Base-by-base conservation (phyloP, 176 grass and related monocot species). In the Juncus inflexus region DNA sequence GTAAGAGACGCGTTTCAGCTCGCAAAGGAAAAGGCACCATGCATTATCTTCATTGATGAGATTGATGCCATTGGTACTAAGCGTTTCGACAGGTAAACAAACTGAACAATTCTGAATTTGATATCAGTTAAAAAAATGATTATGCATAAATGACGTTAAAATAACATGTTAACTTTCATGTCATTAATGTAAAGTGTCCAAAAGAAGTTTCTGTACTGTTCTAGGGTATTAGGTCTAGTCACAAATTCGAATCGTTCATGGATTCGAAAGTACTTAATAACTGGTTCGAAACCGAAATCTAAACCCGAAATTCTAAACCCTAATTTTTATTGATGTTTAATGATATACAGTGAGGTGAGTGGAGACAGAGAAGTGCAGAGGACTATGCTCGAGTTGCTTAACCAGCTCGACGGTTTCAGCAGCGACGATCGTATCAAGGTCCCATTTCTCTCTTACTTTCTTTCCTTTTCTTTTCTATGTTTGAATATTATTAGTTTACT, bases 51-150 rank as follows among this genome's bases (percentile, higher is more conserved):
- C 53, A 96, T 96, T 56, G 87, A 91, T 53, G 87, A 91, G 80
- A 90, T 96, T 60, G 91, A 96, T 91, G 91, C 87, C 37, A 91
- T 96, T 63, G 91, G 91, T 28, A 88, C 87, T 5, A 96, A 96
- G 55, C 74, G 84, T 49, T 96, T 91, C 78, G 87, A 88, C 70
- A 91, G 87, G 91, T 96, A 76, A 28, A 14, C 12, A 9, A 9
- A 11, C 35, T 14, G 62, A 42, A 61, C 6, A 7, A 7, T 67
- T 74, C 41, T 45, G 13, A 52, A 55, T 45, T 47, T 56, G 13
- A 42, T 4, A 39, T 1, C 19, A 28, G 19, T 28, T 28, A 28
- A 28, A 28, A 28, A 28, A 28, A 28, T n/a, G n/a, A n/a, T n/a
- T n/a, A n/a, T n/a, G n/a, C n/a, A n/a, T n/a, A n/a, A n/a, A n/a